Percentiles rank a stretch among this genome's conserved stretches.
phyloP scores from a whole-genome alignment of 331 rosid genomes.

The Quercus tomentella region DNA sequence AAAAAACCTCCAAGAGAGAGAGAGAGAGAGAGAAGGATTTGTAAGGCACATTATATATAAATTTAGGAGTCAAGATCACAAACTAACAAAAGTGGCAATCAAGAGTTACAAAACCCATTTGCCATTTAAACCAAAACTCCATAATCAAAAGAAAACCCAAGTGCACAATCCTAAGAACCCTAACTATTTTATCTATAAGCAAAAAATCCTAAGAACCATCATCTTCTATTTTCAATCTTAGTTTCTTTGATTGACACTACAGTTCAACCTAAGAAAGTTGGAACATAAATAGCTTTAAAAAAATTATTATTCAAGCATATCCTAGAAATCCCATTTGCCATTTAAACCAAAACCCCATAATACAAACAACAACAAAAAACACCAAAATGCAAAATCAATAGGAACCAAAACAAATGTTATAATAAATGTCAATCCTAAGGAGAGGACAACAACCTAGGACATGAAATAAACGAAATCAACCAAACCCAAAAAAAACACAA shows the following conservation, averaged over 20 bases:
- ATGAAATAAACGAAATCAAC: too few relatives aligned
- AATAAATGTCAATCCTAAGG: too few relatives aligned
- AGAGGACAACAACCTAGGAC: too few relatives aligned
- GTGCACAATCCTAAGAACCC: too few relatives aligned
- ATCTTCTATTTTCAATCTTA: background rate
- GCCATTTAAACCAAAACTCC: background rate
- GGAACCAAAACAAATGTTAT: too few relatives aligned
- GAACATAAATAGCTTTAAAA: background rate
- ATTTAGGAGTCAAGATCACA: background rate
- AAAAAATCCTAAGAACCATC: background rate
- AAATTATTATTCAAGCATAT: too few relatives aligned
- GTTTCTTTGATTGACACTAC: background rate
- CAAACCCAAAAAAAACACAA: too few relatives aligned
- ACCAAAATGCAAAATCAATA: too few relatives aligned
- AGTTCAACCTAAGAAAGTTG: background rate
- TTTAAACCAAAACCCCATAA: too few relatives aligned
- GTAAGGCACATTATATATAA: background rate
- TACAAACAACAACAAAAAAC: too few relatives aligned
- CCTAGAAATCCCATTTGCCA: too few relatives aligned
- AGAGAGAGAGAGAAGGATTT: background rate
- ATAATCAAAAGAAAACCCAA: background rate
- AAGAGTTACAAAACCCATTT: background rate
- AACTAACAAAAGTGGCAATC: background rate
- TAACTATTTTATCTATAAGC: background rate
- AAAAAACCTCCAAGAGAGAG: fast-evolving